Evolutionary conservation across 495 filamentous ascomycete species (phyloP).

Genomic region (Neurospora sp.): DNA sequence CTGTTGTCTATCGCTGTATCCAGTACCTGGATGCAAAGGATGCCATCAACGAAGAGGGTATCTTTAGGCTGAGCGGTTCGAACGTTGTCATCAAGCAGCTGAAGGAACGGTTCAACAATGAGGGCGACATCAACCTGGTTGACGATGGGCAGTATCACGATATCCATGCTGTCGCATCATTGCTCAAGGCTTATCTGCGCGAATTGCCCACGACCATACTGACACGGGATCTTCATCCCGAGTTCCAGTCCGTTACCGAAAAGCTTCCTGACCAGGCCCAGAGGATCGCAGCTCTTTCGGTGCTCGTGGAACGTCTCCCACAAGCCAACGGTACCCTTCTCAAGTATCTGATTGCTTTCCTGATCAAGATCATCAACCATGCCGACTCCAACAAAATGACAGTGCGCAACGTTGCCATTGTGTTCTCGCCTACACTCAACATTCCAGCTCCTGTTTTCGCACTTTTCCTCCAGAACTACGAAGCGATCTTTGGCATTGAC

Average conservation of each 20-base stretch:
- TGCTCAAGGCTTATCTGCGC: conserved; percentile 88
- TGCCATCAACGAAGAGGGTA: conserved; percentile 81
- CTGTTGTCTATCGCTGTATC: conserved; percentile 95
- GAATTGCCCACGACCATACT: conserved; percentile 86
- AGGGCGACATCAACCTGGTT: conserved; percentile 86
- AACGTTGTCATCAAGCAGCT: conserved; percentile 88
- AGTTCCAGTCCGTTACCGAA: conserved; percentile 81
- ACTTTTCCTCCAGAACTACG: conserved; percentile 83
- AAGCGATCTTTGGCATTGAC: conserved; percentile 70
- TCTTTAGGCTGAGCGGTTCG: conserved; percentile 91
- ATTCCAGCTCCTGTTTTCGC: conserved; percentile 93
- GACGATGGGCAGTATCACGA: conserved; percentile 81
- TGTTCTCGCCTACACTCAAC: conserved; percentile 97
- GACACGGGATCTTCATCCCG: conserved; percentile 79
- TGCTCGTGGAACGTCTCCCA: conserved; percentile 76
- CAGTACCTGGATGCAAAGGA: conserved; percentile 83
- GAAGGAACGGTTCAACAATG: conserved; percentile 82
- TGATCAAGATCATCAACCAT: conserved; percentile 84
- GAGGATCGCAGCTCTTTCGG: conserved; percentile 75
- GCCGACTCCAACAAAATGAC: conserved; percentile 95
- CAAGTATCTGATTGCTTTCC: conserved; percentile 70
- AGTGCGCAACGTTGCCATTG: conserved; percentile 92
- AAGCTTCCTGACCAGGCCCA: conserved; percentile 54
- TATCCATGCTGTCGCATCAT: conserved; percentile 88
- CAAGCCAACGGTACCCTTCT: conserved; percentile 69